Evolutionary conservation across 352 stramenopile species (phyloP).

Genomic region (Elongisporangium anandrum): DNA sequence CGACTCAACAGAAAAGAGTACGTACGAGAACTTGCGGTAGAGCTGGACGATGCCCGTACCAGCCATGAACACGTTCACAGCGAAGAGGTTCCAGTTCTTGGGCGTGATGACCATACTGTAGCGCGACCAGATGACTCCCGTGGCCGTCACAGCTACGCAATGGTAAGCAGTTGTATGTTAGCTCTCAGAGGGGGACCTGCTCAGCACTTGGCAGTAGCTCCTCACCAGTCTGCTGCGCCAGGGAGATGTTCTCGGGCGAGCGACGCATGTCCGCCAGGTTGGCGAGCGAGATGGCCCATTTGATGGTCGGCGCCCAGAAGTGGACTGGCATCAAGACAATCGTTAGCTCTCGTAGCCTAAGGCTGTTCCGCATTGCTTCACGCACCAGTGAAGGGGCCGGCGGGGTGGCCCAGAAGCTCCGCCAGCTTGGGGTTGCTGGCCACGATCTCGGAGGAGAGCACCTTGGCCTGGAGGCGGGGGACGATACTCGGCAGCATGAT

Average conservation of each 20-base stretch:
- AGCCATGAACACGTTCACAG: slow-evolving; percentile 89
- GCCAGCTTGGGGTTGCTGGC: slow-evolving; percentile 63
- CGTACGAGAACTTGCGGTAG: slow-evolving; percentile 72
- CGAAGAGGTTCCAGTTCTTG: slow-evolving; percentile 91
- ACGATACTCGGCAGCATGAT: slow-evolving; percentile 68
- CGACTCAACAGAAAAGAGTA: not conserved
- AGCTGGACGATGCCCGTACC: slow-evolving; percentile 82
- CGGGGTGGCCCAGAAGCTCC: slow-evolving; percentile 63
- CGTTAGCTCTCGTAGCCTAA: not conserved
- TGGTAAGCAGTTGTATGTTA: not conserved
- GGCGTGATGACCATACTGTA: slow-evolving; percentile 88
- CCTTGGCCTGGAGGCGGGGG: slow-evolving; percentile 66
- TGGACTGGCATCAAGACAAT: slow-evolving; percentile 36
- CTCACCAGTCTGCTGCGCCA: slow-evolving; percentile 68
- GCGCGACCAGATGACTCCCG: slow-evolving; percentile 88
- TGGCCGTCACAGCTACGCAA: slow-evolving; percentile 54
- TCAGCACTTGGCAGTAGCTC: not conserved
- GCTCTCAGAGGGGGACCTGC: too few relatives aligned
- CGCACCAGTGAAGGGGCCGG: slow-evolving; percentile 81
- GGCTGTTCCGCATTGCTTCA: not conserved
- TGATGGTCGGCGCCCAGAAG: slow-evolving; percentile 88
- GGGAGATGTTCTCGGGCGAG: slow-evolving; percentile 74
- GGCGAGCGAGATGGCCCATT: slow-evolving; percentile 85
- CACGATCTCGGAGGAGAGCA: slow-evolving; percentile 65
- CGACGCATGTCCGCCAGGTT: slow-evolving; percentile 87